phyloP scores from a whole-genome alignment of 345 rosid species.

The Lumnitzera racemosa region DNA sequence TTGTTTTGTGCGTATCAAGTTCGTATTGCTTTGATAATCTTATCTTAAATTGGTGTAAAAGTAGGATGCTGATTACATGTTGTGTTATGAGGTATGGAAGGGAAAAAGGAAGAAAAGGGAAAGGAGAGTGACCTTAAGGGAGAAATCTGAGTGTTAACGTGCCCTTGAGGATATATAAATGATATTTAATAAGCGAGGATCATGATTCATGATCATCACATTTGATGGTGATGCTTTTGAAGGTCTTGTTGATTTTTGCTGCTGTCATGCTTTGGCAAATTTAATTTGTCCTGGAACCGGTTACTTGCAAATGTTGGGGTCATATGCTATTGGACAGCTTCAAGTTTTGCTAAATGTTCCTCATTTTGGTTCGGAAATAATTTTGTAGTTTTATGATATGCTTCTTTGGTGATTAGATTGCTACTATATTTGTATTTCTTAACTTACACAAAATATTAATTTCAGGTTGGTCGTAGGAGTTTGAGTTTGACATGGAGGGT shows the following conservation, averaged over 20 bases:
- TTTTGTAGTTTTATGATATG: background rate
- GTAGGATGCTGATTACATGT: too few relatives aligned
- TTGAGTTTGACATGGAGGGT: constrained; percentile 12
- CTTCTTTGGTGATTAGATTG: background rate
- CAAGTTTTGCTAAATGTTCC: background rate
- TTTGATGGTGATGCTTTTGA: background rate
- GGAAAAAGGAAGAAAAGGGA: too few relatives aligned
- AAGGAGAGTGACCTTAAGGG: background rate
- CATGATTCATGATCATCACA: background rate
- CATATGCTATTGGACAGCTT: too few relatives aligned
- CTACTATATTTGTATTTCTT: too few relatives aligned
- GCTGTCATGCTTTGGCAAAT: too few relatives aligned
- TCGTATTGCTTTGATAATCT: background rate
- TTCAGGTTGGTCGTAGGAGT: constrained; percentile 11
- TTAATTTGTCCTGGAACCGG: too few relatives aligned
- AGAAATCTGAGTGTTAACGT: background rate
- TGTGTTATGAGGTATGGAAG: too few relatives aligned
- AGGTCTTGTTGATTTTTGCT: background rate
- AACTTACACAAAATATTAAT: too few relatives aligned
- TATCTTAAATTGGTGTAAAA: too few relatives aligned
- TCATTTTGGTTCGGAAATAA: background rate
- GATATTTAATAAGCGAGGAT: too few relatives aligned
- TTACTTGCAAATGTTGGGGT: too few relatives aligned
- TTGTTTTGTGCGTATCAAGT: background rate
- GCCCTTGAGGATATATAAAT: too few relatives aligned